Evolutionary conservation across 805 yeast genomes (phyloP), one percentile per base, ranked within the genome.

Genomic region (Pichia manshurica): DNA sequence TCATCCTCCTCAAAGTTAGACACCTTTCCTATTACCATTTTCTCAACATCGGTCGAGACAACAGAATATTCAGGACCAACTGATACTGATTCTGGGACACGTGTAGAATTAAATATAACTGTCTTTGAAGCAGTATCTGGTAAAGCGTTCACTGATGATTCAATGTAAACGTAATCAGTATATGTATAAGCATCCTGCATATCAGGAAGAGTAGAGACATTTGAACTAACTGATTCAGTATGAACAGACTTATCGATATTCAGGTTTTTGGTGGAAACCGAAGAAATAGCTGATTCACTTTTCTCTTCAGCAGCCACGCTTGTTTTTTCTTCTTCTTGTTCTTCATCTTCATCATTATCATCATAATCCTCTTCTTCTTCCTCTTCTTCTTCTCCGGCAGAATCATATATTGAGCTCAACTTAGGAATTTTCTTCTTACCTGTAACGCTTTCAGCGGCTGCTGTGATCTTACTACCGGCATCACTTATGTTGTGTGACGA

Each of bases 1-100:
- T 61, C 66, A 22, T 63, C 66, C 37, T 52, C 53, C 44, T 57
- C 62, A 46, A 57, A 56, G 8, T 33, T 19, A 2, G 46, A 25
- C 2, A n/a, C 29, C 10, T 16, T 17, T 2, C 21, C 36, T 12
- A 28, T 2, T 5, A 10, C 28, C 44, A 39, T 36, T n/a, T 44
- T 20, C 17, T 36, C 38, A 16, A 39, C 9, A 4, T 49, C 48
- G 6, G 52, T 45, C 5, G 44, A 20, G 5, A 37, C 36, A 3
- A 23, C 16, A 3, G 19, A 9, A 32, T 52, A 48, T 5, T 52
- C 43, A 17, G 47, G 47, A n/a, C 3, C 16, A 10, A 20, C 32
- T 20, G 20, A 33, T 8, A 15, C 22, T 10, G 46, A 29, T n/a
- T 39, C 48, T 6, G 19, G 8, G 17, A 13, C 4, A 16, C 33